Evolutionary conservation across 108 stramenopile genomes (phyloP), one percentile per base, ranked within the genome.

Genomic region (Skeletonema grethae): DNA sequence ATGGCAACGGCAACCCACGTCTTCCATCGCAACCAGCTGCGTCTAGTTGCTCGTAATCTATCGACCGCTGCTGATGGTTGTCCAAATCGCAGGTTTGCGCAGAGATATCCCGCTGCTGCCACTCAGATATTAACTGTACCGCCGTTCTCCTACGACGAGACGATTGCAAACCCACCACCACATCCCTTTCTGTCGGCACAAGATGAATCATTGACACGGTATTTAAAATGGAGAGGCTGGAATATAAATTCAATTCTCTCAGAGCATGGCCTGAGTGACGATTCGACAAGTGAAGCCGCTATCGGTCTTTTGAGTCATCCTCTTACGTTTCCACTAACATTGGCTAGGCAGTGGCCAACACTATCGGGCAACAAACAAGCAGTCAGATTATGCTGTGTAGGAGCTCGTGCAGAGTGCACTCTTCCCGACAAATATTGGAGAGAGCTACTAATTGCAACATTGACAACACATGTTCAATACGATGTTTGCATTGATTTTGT

Each of bases 391-490:
- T 88, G 88, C 43, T 96, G 95, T 68, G 80, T 96, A 10, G 95
- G 95, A 28, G 92, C 93, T 20, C 67, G 95, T 20, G 89, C 95
- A 11, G 95, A 96, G 74, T 88, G 92, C 20, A 90, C 88, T 13
- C 77, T 96, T 58, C 95, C 95, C 11, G 63, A 77, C 41, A 73
- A 85, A 11, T 92, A 85, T 66, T 96, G 95, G 95, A 90, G 87
- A 69, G 95, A 96, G 82, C 82, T 85, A 32, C 70, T 89, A 2
- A 67, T 86, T 39, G 57, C 73, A 46, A 43, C 79, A 20, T 28
- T 58, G 1, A 46, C 28, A n/a, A 45, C 84, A 32, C 18, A 50
- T 58, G 30, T 12, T 5, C 22, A 61, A 16, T 16, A 10, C 18
- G 10, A 61, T 39, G 11, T 25, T 2, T n/a, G 43, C 58, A 30